Conservation (phyloP, 176 grass and related monocot genomes). For the Microstegium vimineum region DNA sequence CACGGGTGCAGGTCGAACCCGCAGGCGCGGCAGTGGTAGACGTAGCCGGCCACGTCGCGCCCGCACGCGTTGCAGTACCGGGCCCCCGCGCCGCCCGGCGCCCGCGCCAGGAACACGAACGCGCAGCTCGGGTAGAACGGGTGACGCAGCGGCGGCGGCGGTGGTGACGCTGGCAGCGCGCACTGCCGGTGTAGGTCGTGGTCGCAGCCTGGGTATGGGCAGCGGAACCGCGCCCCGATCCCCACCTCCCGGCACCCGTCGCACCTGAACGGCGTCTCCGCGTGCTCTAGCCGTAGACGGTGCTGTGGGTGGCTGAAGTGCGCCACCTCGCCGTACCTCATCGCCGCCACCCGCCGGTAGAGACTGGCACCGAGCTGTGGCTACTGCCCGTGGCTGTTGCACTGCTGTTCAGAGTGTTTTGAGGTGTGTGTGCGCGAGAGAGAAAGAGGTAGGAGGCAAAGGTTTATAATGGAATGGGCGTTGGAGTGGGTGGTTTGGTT, state of each 20-base stretch:
- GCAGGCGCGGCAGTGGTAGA: conserved; percentile 81
- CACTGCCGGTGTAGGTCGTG: conserved; percentile 96
- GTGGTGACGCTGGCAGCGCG: conserved; percentile 40
- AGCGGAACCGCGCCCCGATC: conserved; percentile 78
- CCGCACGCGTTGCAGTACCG: conserved; percentile 96
- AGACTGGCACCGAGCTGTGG: no score
- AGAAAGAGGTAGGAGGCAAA: no score
- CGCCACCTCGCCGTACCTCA: conserved; percentile 82
- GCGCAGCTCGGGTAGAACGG: conserved; percentile 83
- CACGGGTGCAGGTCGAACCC: conserved; percentile 96
- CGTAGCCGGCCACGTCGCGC: conserved; percentile 66
- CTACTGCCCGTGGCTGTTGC: no score
- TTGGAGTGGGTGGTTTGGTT: background rate
- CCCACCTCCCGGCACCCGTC: conserved; percentile 87
- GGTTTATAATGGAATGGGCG: background rate
- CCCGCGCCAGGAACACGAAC: conserved; percentile 66
- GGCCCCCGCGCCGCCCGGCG: conserved; percentile 8
- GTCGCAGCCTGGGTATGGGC: conserved; percentile 50
- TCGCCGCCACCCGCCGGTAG: no score
- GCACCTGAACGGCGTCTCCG: conserved; percentile 78
- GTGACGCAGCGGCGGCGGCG: conserved; percentile 63
- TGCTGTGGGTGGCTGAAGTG: conserved; percentile 97
- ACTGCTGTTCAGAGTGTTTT: background rate
- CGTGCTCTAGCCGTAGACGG: conserved; percentile 69
- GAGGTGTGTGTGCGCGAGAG: background rate